Percentiles rank a stretch among this genome's conserved stretches.
Evolutionary conservation across 306 rosid genomes (phyloP).

Genomic region (Coriaria nepalensis): DNA sequence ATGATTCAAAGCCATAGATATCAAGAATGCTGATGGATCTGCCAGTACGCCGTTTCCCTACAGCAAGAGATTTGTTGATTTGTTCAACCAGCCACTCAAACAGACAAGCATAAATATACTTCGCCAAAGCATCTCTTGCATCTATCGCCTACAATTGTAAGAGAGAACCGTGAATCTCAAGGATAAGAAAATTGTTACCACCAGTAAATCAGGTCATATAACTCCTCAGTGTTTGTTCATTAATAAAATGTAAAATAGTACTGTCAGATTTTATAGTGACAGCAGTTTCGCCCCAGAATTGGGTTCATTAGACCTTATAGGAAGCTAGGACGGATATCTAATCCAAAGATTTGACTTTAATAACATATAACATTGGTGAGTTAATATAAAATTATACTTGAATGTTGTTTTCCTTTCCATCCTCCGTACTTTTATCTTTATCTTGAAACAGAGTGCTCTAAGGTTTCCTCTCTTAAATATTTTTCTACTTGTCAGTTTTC

Average conservation of each 20-base stretch:
- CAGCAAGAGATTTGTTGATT: slow-evolving; percentile 93
- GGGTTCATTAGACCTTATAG: too few species aligned
- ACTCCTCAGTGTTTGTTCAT: not conserved
- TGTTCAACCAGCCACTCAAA: slow-evolving; percentile 98
- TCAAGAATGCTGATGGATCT: slow-evolving; percentile 98
- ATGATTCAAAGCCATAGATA: slow-evolving; percentile 97
- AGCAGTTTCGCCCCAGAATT: too few species aligned
- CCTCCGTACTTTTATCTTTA: too few species aligned
- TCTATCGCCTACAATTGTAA: slow-evolving; percentile 53
- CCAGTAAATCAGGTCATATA: not conserved
- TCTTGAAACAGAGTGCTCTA: too few species aligned
- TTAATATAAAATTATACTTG: too few species aligned
- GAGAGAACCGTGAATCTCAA: not conserved
- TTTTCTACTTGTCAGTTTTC: too few species aligned
- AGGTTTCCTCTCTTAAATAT: too few species aligned
- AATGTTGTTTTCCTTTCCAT: too few species aligned
- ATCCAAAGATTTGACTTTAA: too few species aligned
- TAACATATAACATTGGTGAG: too few species aligned
- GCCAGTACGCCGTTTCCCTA: slow-evolving; percentile 91
- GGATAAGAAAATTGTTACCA: not conserved
- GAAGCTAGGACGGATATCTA: too few species aligned
- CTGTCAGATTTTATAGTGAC: too few species aligned
- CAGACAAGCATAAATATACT: slow-evolving; percentile 81
- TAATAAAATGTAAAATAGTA: not conserved
- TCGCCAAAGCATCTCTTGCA: slow-evolving; percentile 97